Conservation (phyloP, 306 rosid species). For the Dicorynia guianensis region DNA sequence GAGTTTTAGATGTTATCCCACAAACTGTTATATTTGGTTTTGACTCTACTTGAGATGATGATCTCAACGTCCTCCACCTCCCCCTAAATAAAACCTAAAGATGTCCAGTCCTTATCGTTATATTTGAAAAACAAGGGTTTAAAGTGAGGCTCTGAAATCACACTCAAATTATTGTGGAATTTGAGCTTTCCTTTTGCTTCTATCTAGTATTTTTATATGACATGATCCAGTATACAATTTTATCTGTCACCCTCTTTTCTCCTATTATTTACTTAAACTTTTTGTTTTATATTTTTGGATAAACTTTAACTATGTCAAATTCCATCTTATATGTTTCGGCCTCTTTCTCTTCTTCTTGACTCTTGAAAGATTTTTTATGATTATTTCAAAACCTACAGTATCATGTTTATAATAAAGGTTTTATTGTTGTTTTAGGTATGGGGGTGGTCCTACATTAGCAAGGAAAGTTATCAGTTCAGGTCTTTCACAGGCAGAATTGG, state of each 20-base stretch:
- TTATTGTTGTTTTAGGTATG: constrained; percentile 69
- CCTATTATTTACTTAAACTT: background rate
- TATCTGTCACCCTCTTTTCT: background rate
- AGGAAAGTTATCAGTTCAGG: constrained; percentile 90
- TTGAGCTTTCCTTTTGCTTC: background rate
- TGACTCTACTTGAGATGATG: no score
- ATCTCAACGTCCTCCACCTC: no score
- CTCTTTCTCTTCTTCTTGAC: background rate
- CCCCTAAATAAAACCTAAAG: no score
- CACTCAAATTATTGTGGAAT: background rate
- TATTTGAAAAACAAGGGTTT: no score
- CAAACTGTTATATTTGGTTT: no score
- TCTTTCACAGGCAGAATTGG: constrained; percentile 83
- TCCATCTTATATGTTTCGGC: background rate
- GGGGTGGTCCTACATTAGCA: constrained; percentile 90
- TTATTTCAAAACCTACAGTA: background rate
- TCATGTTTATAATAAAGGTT: constrained; percentile 1
- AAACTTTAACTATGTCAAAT: no score
- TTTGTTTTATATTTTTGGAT: no score
- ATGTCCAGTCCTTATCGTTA: no score
- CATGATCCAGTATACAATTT: background rate
- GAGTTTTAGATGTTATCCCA: no score
- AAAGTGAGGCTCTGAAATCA: no score
- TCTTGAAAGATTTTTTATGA: background rate
- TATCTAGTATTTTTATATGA: background rate